phyloP scores from a whole-genome alignment of 2,329 filamentous ascomycete genomes.

The Fusarium vanettenii region DNA sequence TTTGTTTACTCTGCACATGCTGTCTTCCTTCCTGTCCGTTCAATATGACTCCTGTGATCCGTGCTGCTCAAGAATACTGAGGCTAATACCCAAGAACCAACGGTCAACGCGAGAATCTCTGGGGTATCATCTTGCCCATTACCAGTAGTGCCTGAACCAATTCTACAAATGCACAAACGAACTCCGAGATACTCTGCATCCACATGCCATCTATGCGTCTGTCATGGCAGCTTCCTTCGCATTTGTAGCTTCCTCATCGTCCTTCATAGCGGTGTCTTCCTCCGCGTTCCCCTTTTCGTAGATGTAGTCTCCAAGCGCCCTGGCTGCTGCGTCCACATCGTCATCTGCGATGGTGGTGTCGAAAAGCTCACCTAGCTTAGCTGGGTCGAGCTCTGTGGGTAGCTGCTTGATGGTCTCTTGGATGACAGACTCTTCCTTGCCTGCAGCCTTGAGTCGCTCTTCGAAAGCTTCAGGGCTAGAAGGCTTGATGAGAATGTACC shows the following conservation, averaged over 20 bases:
- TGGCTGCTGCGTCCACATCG: conserved; percentile 38
- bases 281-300: conserved; percentile 36
- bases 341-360: conserved; percentile 43
- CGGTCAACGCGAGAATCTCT: not conserved
- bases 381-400: conserved; percentile 40
- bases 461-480: conserved; percentile 46
- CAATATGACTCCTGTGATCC: not conserved
- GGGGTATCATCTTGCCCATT: conserved; percentile 33
- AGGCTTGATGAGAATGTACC: conserved; percentile 65
- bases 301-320: conserved; percentile 43
- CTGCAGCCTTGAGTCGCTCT: conserved; percentile 44
- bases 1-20: not conserved
- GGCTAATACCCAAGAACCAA: not conserved
- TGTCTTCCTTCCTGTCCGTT: not conserved
- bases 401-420: conserved; percentile 39
- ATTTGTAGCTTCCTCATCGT: conserved; percentile 14
- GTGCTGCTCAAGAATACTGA: not conserved
- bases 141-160: conserved; percentile 10
- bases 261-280: conserved; percentile 38
- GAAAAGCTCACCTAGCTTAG: conserved; percentile 43
- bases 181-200: not conserved
- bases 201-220: conserved; percentile 12
- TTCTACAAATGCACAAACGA: conserved; percentile 13
- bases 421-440: conserved; percentile 38
- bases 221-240: conserved; percentile 34